phyloP scores from a whole-genome alignment of 2,329 filamentous ascomycete genomes.

The Parastagonospora avenae region DNA sequence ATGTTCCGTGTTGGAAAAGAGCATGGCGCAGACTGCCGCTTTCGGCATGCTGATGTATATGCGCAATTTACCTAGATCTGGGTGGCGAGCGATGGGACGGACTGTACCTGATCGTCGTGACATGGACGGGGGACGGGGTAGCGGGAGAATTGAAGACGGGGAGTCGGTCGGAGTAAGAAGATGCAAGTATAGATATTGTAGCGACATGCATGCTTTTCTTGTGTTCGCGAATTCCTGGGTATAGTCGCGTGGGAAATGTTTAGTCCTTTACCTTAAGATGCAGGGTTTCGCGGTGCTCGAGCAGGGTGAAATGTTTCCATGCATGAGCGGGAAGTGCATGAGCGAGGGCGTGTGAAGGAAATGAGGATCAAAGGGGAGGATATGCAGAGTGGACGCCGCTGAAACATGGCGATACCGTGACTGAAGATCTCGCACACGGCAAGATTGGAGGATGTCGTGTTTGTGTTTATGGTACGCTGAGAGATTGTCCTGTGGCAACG shows the following conservation, averaged over 20 bases:
- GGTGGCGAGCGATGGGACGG: constrained; percentile 11
- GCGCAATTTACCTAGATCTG: constrained; percentile 23
- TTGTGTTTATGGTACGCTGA: background rate
- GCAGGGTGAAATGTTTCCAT: background rate
- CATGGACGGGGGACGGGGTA: constrained; percentile 18
- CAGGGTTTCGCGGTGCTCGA: background rate
- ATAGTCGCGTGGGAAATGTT: constrained; percentile 13
- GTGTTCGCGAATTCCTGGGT: background rate
- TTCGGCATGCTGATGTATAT: constrained; percentile 8
- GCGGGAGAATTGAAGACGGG: constrained; percentile 5
- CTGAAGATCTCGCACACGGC: background rate
- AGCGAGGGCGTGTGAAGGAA: background rate
- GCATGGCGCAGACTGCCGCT: constrained; percentile 14
- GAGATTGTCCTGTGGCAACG: constrained; percentile 9
- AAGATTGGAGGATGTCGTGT: background rate
- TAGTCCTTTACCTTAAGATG: background rate
- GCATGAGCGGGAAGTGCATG: background rate
- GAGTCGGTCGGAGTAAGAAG: constrained; percentile 6
- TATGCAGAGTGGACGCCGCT: background rate
- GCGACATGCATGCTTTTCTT: background rate
- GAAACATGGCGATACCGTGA: background rate
- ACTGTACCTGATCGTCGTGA: constrained; percentile 21
- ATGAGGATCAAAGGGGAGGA: background rate
- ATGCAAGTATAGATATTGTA: constrained; percentile 19
- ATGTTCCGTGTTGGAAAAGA: constrained; percentile 24